Conservation (phyloP, 352 stramenopile species). For the Blastocystis sp. region DNA sequence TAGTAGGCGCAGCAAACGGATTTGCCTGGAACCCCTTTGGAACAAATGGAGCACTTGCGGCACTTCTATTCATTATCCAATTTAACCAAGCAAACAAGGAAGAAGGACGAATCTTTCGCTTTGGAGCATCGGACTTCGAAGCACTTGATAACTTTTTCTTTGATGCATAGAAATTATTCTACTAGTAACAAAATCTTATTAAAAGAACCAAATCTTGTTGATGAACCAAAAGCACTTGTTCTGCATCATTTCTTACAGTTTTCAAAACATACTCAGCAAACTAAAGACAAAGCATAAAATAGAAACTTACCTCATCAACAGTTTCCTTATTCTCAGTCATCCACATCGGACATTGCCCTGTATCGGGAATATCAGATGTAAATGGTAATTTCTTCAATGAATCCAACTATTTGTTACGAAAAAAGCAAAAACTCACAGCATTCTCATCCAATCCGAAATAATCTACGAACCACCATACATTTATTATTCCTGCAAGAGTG, state of each 20-base stretch:
- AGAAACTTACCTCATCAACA: not conserved
- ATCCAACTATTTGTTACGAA: not conserved
- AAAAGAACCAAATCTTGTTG: not conserved
- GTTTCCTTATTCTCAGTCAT: not conserved
- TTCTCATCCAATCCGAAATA: not conserved
- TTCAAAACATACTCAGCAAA: not conserved
- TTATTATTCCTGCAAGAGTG: not conserved
- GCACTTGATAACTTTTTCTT: not conserved
- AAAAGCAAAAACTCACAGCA: not conserved
- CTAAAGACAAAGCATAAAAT: not conserved
- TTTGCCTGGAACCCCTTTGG: not conserved
- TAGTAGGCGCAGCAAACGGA: not conserved
- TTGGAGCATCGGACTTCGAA: not conserved
- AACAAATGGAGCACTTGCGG: not conserved
- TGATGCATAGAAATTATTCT: not conserved
- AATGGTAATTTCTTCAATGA: not conserved
- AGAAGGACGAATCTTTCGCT: slow-evolving; percentile 50
- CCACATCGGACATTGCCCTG: not conserved
- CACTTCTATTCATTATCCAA: not conserved
- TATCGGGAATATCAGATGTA: not conserved
- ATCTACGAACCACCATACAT: slow-evolving; percentile 4
- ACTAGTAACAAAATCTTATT: not conserved
- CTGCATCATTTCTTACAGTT: not conserved
- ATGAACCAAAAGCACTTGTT: not conserved
- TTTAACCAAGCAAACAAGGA: not conserved